Evolutionary conservation across 805 yeast species (phyloP).

Genomic region (Yamadazyma kitorensis): DNA sequence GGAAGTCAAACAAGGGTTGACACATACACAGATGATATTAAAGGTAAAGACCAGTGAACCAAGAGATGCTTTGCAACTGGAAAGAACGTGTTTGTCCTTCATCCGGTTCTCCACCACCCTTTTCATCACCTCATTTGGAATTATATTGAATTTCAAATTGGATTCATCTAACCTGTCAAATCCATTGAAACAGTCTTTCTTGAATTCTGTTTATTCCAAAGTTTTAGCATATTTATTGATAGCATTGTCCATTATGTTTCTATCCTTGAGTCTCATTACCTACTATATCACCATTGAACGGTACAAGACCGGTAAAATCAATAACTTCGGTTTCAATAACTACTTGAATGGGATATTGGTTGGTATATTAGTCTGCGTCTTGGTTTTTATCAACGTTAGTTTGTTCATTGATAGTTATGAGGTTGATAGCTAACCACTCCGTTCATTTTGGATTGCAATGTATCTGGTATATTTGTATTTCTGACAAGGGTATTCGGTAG

Average conservation of each 20-base stretch:
- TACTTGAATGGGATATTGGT: slow-evolving; percentile 8
- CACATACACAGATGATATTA: slow-evolving; percentile 10
- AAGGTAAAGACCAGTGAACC: slow-evolving; percentile 46
- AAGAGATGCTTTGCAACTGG: slow-evolving; percentile 52
- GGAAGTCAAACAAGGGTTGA: too few relatives aligned
- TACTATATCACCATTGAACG: slow-evolving; percentile 44
- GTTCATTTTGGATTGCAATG: too few relatives aligned
- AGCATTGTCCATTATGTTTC: slow-evolving; percentile 33
- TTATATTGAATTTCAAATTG: slow-evolving; percentile 43
- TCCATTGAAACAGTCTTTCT: slow-evolving; percentile 5
- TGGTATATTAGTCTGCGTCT: slow-evolving; percentile 6
- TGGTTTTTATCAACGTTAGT: slow-evolving; percentile 9
- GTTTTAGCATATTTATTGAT: slow-evolving; percentile 36
- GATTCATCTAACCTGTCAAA: slow-evolving; percentile 24
- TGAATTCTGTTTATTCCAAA: slow-evolving; percentile 19
- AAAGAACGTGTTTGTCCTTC: slow-evolving; percentile 51
- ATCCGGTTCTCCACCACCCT: slow-evolving; percentile 45
- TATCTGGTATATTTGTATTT: too few relatives aligned
- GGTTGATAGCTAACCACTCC: too few relatives aligned
- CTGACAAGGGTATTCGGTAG: too few relatives aligned
- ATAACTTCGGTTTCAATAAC: slow-evolving; percentile 27
- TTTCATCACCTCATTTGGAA: slow-evolving; percentile 46
- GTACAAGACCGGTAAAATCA: slow-evolving; percentile 41
- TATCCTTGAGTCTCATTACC: slow-evolving; percentile 38
- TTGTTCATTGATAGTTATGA: slow-evolving; percentile 10